phyloP scores from a whole-genome alignment of 352 stramenopile species.

The Thraustochytrium striatum region DNA sequence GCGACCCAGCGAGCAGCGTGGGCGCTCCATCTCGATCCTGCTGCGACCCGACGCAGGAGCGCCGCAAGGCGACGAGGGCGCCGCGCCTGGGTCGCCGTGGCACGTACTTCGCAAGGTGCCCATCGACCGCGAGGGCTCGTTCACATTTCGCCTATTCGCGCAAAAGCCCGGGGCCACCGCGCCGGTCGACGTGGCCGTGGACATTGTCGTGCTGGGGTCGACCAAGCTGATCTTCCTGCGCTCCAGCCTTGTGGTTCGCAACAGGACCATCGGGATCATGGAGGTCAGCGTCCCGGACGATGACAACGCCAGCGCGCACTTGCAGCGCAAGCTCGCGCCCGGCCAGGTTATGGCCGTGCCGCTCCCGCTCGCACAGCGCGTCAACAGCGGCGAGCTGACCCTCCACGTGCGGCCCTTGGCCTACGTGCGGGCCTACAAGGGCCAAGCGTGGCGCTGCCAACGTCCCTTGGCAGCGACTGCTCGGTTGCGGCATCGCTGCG shows the following conservation, averaged over 20 bases:
- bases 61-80: not conserved
- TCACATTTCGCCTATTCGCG: constrained; percentile 15
- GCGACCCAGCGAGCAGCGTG: not conserved
- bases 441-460: not conserved
- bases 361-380: constrained; percentile 7
- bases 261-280: constrained; percentile 8
- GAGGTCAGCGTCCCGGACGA: constrained; percentile 4
- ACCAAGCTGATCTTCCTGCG: constrained; percentile 24
- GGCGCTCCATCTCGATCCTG: not conserved
- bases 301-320: not conserved
- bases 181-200: not conserved
- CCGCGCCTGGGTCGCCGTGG: constrained; percentile 3
- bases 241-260: constrained; percentile 22
- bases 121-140: constrained; percentile 20
- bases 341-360: constrained; percentile 32
- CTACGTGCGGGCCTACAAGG: constrained; percentile 2
- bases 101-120: not conserved
- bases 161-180: not conserved
- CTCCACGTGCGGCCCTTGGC: not conserved
- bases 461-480: not conserved
- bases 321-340: not conserved
- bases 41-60: not conserved
- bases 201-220: constrained; percentile 15
- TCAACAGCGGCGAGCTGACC: not conserved
- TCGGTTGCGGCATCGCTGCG: constrained; percentile 11